Conservation (phyloP, 495 filamentous ascomycete species). For the Parathielavia hyrcaniae region DNA sequence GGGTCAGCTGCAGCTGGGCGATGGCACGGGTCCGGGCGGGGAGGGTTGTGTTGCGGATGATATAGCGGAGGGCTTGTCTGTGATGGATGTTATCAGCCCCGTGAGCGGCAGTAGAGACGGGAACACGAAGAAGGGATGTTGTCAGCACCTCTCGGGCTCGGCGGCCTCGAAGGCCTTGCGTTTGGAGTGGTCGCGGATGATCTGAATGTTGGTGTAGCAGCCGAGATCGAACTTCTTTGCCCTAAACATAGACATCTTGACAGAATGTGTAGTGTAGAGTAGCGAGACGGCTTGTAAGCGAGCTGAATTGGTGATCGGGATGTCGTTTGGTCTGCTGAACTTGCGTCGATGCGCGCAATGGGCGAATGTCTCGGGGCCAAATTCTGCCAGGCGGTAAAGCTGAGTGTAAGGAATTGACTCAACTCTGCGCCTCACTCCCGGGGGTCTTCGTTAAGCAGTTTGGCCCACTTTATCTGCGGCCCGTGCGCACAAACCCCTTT, state of each 20-base stretch:
- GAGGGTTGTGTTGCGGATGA: slow-evolving; percentile 85
- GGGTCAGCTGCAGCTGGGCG: slow-evolving; percentile 83
- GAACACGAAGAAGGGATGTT: not conserved
- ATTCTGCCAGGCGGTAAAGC: slow-evolving; percentile 22
- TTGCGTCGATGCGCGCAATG: not conserved
- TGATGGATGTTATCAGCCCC: slow-evolving; percentile 1
- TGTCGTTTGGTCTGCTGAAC: slow-evolving; percentile 3
- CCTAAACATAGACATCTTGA: slow-evolving; percentile 71
- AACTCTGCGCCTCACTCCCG: too few relatives aligned
- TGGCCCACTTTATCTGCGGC: too few relatives aligned
- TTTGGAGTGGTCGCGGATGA: slow-evolving; percentile 91
- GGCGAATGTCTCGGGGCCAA: not conserved
- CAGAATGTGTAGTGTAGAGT: slow-evolving; percentile 5
- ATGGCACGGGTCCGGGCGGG: slow-evolving; percentile 73
- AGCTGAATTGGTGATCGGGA: not conserved
- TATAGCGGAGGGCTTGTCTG: slow-evolving; percentile 93
- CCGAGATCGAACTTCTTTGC: slow-evolving; percentile 81
- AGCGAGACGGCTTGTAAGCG: not conserved
- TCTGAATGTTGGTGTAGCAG: slow-evolving; percentile 73
- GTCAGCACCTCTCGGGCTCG: slow-evolving; percentile 77
- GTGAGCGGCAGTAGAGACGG: not conserved
- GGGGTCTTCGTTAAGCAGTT: too few relatives aligned
- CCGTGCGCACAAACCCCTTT: too few relatives aligned
- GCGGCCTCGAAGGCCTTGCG: slow-evolving; percentile 80
- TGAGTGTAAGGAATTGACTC: too few relatives aligned